These are phyloP conservation scores for Remersonia thermophila DNA, from an alignment of 2,329 filamentous ascomycete species.

Conservation along the genomic window DNA sequence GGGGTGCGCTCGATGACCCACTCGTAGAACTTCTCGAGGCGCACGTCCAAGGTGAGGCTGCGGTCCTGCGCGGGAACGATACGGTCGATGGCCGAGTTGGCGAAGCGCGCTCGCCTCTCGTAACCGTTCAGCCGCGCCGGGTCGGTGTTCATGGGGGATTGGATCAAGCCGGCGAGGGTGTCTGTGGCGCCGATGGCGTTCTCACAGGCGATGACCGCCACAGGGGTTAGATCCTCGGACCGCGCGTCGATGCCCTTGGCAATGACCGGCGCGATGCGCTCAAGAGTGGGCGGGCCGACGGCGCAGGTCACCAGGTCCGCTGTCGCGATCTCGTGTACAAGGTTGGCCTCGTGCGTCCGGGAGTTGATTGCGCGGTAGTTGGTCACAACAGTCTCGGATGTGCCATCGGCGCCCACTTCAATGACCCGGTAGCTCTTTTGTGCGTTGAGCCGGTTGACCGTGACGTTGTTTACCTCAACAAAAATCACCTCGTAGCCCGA, in stretches of 20 bases:
- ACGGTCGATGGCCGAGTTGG: conserved; percentile 96
- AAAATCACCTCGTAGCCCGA: conserved; percentile 95
- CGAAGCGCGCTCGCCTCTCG: conserved; percentile 68
- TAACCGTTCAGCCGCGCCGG: conserved; percentile 55
- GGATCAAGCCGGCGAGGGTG: conserved; percentile 71
- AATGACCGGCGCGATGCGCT: conserved; percentile 91
- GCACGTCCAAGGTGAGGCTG: conserved; percentile 74
- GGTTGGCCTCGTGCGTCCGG: conserved; percentile 66
- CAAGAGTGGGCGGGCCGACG: conserved; percentile 89
- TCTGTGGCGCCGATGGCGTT: conserved; percentile 94
- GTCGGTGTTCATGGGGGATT: conserved; percentile 58
- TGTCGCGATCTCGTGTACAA: conserved; percentile 73
- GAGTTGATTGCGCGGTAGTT: conserved; percentile 98
- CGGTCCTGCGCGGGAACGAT: conserved; percentile 87
- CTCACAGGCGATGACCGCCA: conserved; percentile 94
- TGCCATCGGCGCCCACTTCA: conserved; percentile 77
- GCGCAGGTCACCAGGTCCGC: conserved; percentile 93
- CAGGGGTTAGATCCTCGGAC: conserved; percentile 47
- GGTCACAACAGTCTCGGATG: conserved; percentile 69
- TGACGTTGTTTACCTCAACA: conserved; percentile 75
- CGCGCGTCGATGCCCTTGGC: conserved; percentile 84
- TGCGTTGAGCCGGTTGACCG: conserved; percentile 70
- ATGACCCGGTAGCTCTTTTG: conserved; percentile 77
- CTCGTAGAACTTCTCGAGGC: conserved; percentile 97
- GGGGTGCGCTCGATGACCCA: conserved; percentile 90